Evolutionary conservation across 2,329 filamentous ascomycete species (phyloP).

Genomic region (Coniochaeta ligniaria): DNA sequence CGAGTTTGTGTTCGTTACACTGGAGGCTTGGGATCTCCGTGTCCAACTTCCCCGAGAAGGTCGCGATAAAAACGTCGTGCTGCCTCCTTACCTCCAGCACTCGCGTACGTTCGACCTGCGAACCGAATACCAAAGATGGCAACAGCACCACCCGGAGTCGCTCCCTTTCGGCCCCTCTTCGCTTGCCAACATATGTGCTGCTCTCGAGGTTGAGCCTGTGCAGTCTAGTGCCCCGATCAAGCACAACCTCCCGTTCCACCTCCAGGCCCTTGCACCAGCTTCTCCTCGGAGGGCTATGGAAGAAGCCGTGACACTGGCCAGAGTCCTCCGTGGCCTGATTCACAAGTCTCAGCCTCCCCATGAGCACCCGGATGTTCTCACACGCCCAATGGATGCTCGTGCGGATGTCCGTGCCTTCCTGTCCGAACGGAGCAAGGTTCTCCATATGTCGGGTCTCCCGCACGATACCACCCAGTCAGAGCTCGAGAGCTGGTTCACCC

Average conservation of each 20-base stretch:
- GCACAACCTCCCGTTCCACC: conserved; percentile 95
- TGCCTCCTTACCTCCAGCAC: conserved; percentile 95
- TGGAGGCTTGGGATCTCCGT: conserved; percentile 96
- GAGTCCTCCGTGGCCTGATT: conserved; percentile 86
- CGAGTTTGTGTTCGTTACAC: conserved; percentile 96
- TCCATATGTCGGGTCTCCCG: conserved; percentile 94
- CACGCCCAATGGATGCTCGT: conserved; percentile 90
- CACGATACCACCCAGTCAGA: conserved; percentile 98
- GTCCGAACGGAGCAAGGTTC: conserved; percentile 92
- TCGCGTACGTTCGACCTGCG: conserved; percentile 94
- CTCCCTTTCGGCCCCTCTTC: conserved; percentile 94
- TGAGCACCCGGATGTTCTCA: conserved; percentile 91
- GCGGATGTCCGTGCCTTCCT: conserved; percentile 95
- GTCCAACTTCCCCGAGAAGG: conserved; percentile 97
- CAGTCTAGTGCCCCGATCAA: conserved; percentile 98
- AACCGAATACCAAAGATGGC: conserved; percentile 97
- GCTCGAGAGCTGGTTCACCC: conserved; percentile 98
- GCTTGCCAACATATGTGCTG: conserved; percentile 94
- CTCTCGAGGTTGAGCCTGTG: conserved; percentile 94
- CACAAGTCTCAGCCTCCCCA: conserved; percentile 92
- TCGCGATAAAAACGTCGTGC: conserved; percentile 93
- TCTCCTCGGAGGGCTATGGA: conserved; percentile 96
- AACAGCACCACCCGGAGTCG: conserved; percentile 96
- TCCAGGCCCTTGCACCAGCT: conserved; percentile 90
- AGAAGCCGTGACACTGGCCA: conserved; percentile 87